Base-by-base conservation (phyloP, 176 grass and related monocot genomes). In the Triticum turgidum region DNA sequence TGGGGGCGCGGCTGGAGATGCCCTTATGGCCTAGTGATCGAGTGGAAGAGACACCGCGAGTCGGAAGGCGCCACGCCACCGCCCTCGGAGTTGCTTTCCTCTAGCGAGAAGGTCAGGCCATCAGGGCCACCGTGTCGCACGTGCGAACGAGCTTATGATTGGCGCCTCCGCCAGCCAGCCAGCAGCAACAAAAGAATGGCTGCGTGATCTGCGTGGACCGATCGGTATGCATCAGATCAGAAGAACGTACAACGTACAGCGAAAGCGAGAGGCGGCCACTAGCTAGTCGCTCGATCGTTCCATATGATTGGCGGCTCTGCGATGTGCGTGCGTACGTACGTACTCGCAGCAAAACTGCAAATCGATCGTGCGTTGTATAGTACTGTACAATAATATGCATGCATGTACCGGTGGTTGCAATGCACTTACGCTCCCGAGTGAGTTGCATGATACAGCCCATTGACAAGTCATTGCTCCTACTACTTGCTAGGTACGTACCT, bases 91-190 rank as follows among this genome's bases (percentile, higher is more conserved):
- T 3, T 20, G 71, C 21, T 77, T 59, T 58, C 20, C 15, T 17
- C 61, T n/a, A 38, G 71, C 41, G 13, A 8, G 42, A 59, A 33
- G 81, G 54, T 7, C 6, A 59, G 54, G 54, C 0, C 15, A 13
- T 4, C 51, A 61, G 35, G 79, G 32, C 80, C 80, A 74, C 74
- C 84, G 17, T 61, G 58, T 66, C 67, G 84, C 84, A 90, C 84
- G 89, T 90, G 84, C 84, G 18, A 33, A 24, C 54, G 7, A 68
- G 42, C 65, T 73, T 44, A 87, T 81, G 34, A 67, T 65, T 85
- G 59, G 37, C 47, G 47, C 12, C 13, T 14, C 13, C 14, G 51
- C 51, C 27, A 27, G 27, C 27, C 51, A 11, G 69, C 82, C 56
- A 65, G 20, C 39, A 41, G 39, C 24, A 65, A 17, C 25, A 22